phyloP scores from a whole-genome alignment of 352 stramenopile genomes.

The Globisporangium takayamanum region DNA sequence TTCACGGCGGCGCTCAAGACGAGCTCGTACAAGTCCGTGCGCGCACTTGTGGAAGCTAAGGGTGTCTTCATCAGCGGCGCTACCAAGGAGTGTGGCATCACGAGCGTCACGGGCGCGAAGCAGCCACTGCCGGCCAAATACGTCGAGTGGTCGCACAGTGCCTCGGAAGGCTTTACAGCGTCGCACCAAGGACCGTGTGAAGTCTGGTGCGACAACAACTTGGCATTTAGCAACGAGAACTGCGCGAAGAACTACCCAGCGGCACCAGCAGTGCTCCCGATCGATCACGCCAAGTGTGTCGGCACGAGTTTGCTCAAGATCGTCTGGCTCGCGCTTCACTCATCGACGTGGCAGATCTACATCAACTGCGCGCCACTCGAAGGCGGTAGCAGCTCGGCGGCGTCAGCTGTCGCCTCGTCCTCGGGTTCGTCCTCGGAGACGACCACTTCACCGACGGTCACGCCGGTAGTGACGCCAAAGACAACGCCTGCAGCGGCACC shows the following conservation, averaged over 20 bases:
- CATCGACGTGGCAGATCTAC: constrained; percentile 31
- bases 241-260: constrained; percentile 30
- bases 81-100: constrained; percentile 13
- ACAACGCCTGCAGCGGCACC: background rate
- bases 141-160: constrained; percentile 29
- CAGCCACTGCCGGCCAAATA: constrained; percentile 23
- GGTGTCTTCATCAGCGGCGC: constrained; percentile 8
- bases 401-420: background rate
- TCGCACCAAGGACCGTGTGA: constrained; percentile 43
- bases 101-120: constrained; percentile 23
- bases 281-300: constrained; percentile 35
- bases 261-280: constrained; percentile 29
- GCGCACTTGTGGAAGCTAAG: constrained; percentile 13
- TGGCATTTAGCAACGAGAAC: constrained; percentile 43
- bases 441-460: background rate
- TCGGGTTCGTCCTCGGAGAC: constrained; percentile 1
- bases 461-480: background rate
- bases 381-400: background rate
- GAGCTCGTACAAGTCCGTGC: constrained; percentile 16
- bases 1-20: constrained; percentile 19
- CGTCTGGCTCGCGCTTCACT: constrained; percentile 36
- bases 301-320: constrained; percentile 28
- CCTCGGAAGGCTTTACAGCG: constrained; percentile 16
- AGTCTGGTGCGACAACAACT: constrained; percentile 42
- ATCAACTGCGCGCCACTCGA: constrained; percentile 16